Base-by-base conservation (phyloP, 2,329 filamentous ascomycete genomes). In the Cryphonectria radicalis region DNA sequence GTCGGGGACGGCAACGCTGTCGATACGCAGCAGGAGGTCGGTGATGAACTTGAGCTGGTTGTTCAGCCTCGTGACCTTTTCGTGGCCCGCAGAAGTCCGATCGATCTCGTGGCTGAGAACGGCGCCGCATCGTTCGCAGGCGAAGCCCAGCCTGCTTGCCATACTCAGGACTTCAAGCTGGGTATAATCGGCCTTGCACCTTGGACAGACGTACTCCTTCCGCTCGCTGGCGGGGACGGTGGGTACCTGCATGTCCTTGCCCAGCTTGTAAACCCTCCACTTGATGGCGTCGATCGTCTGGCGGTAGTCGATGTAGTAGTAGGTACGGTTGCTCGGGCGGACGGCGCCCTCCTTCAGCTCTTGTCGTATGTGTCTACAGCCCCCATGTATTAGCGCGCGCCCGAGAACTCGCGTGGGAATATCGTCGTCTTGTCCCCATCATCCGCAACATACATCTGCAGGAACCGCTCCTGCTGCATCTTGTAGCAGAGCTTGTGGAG, bases 251-350 rank as follows among this genome's bases (percentile, higher is more conserved):
- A 98, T 94, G 69, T 92, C 90, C 79, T 95, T 95, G 75, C 95
- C 94, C 76, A 98, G 90, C 70, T 91, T 92, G 79, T 95, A 95
- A 67, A 97, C 90, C 74, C 93, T 92, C 88, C 93, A 99, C 81
- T 99, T 99, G 82, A 97, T 97, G 65, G 93, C 94, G 82, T 99
- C 96, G 78, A 99, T 94, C 50, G 95, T 94, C 71, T 93, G 92
- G 72, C 96, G 93, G 78, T 97, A 97, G 80, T 98, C 95, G 79
- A 99, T 95, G 82, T 93, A 99, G 84, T 97, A 99, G 86, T 97
- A 99, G 74, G 95, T 97, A 77, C 93, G 90, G 79, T 92, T 94
- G 75, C 92, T 91, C 6, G 93, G 92, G 67, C 94, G 91, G 71
- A 92, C 91, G 72, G 94, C 93, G 67, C 93, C 93, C 78, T 95